Evolutionary conservation across 768 basidiomycete genomes (phyloP).

Genomic region (Paxillus ammoniavirescens): DNA sequence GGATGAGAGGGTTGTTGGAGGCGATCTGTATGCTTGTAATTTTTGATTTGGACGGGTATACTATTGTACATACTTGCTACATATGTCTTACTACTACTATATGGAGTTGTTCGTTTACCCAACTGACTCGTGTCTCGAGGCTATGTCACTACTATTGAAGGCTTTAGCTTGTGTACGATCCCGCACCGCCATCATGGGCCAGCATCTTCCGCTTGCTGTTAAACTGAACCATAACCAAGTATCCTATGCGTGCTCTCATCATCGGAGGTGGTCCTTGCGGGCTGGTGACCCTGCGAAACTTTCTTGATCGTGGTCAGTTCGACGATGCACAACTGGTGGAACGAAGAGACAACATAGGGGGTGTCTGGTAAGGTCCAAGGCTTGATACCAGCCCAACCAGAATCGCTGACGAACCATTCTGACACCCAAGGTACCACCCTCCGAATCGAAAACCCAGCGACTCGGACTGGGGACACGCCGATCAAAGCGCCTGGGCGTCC

Average conservation of each 20-base stretch:
- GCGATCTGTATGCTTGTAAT: slow-evolving; percentile 4
- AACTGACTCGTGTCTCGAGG: no score
- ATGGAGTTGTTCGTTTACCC: background rate
- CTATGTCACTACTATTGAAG: background rate
- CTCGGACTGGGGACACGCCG: background rate
- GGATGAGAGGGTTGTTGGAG: slow-evolving; percentile 5
- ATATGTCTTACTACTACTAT: background rate
- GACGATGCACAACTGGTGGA: slow-evolving; percentile 46
- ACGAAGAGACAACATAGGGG: slow-evolving; percentile 45
- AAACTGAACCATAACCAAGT: background rate
- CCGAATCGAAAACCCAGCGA: background rate
- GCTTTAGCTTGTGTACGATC: background rate
- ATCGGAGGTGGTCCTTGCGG: slow-evolving; percentile 50
- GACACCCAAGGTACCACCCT: slow-evolving; percentile 12
- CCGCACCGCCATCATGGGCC: background rate
- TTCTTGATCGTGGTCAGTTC: slow-evolving; percentile 40
- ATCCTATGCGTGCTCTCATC: slow-evolving; percentile 33
- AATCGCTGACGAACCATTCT: background rate
- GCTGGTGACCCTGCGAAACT: slow-evolving; percentile 48
- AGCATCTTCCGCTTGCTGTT: background rate
- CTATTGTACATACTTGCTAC: background rate
- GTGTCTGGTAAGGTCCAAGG: slow-evolving; percentile 41
- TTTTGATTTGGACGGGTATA: background rate
- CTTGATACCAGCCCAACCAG: background rate
- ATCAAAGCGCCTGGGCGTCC: slow-evolving; percentile 37